Evolutionary conservation across 805 yeast species (phyloP), one percentile per base, ranked within the genome.

Genomic region (Yamadazyma kitorensis): DNA sequence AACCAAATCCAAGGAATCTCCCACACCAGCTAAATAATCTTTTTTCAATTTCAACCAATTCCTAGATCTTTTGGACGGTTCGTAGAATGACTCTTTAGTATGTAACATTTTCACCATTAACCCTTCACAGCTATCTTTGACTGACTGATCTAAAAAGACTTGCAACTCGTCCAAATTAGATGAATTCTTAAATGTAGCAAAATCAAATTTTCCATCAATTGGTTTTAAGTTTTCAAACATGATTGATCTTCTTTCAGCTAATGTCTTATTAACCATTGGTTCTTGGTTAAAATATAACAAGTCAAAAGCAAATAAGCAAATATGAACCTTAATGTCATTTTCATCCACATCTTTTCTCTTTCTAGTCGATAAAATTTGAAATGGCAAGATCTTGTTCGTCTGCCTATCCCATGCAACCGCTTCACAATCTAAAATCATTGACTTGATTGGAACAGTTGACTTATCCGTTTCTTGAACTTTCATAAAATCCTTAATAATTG

Each of bases 381-480:
- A 93, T 1, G 98, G 98, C 37, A 93, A 63, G 37, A 93, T 91
- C 56, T 82, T 85, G n/a, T 76, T 57, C 15, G 72, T 69, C 34
- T 73, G 82, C 36, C 81, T 68, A 58, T 91, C 96, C 95, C 95
- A 93, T 0, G 98, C 98, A 6, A 93, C 98, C 6, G 96, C 96
- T 61, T 93, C 98, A 61, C 96, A 85, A 56, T 93, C 98, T 38
- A 93, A 58, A 39, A 93, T 87, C 57, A 91, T 69, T 10, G 34
- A 30, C 16, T 34, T 33, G 12, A 44, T 32, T 25, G 63, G 61
- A 1, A 78, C 69, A 1, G 51, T 41, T 9, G 56, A 54, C 3
- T 40, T 44, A 1, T 49, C 38, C 8, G 37, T 44, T 11, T 43
- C 47, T 20, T 58, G 58, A 4, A 44, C 54, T 17, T 63, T 61